These are phyloP conservation scores for Escovopsis sp. DNA, from an alignment of 2,329 filamentous ascomycete species.

Conservation along the genomic window DNA sequence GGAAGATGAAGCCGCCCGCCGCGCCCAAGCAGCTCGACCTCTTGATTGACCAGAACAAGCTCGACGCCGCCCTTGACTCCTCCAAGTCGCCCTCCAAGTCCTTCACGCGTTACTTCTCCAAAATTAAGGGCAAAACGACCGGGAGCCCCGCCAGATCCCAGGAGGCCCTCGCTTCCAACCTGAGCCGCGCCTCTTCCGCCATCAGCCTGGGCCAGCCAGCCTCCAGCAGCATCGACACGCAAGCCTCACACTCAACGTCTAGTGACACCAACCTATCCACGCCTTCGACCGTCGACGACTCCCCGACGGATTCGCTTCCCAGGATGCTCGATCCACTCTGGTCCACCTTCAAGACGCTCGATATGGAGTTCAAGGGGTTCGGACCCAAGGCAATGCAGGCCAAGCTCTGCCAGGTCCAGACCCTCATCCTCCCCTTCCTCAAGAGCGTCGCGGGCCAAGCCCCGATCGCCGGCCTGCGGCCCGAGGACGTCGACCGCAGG, in stretches of 20 bases:
- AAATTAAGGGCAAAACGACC: slow-evolving; percentile 31
- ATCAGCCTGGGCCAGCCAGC: slow-evolving; percentile 29
- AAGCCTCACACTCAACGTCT: slow-evolving; percentile 23
- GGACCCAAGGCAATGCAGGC: slow-evolving; percentile 55
- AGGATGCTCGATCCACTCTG: slow-evolving; percentile 36
- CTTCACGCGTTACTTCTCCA: slow-evolving; percentile 33
- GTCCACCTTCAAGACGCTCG: slow-evolving; percentile 38
- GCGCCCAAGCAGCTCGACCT: slow-evolving; percentile 15
- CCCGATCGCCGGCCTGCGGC: slow-evolving; percentile 46
- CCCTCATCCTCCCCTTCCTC: slow-evolving; percentile 61
- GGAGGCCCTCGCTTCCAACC: slow-evolving; percentile 22
- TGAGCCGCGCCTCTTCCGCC: slow-evolving; percentile 31
- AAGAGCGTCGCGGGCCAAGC: slow-evolving; percentile 51
- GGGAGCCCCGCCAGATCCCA: slow-evolving; percentile 25
- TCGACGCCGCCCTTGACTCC: slow-evolving; percentile 16
- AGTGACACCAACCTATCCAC: slow-evolving; percentile 22
- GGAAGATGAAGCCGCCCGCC: slow-evolving; percentile 12
- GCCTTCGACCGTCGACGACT: slow-evolving; percentile 25
- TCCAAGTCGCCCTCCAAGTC: slow-evolving; percentile 21
- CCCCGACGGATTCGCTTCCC: slow-evolving; percentile 28
- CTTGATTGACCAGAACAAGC: slow-evolving; percentile 11
- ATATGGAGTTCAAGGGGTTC: slow-evolving; percentile 40
- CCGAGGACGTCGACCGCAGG: slow-evolving; percentile 71
- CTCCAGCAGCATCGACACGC: slow-evolving; percentile 20
- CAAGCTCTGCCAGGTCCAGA: slow-evolving; percentile 62